Evolutionary conservation across 108 stramenopile species (phyloP).

Genomic region (Conticribra weissflogii): DNA sequence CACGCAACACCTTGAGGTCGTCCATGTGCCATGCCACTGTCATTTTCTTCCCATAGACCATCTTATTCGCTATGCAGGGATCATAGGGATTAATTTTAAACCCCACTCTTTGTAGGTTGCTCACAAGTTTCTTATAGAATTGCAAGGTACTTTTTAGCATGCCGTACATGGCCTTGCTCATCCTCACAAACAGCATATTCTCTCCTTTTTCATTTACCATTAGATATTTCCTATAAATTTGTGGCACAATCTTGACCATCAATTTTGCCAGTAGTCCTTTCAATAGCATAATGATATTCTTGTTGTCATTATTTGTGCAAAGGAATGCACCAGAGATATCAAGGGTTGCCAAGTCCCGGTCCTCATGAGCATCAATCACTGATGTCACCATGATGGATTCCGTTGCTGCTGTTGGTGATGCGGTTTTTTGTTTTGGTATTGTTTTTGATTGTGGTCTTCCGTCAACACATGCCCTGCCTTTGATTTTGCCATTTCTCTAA

Average conservation of each 20-base stretch:
- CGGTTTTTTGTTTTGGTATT: background rate
- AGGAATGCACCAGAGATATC: conserved; percentile 57
- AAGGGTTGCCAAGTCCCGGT: conserved; percentile 33
- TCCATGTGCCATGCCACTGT: conserved; percentile 9
- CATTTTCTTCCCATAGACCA: conserved; percentile 1
- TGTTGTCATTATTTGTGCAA: conserved; percentile 41
- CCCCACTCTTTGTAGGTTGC: background rate
- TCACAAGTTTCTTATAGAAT: background rate
- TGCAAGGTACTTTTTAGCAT: background rate
- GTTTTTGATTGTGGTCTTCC: background rate
- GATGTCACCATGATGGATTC: conserved; percentile 5
- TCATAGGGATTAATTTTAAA: conserved; percentile 6
- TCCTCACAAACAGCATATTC: conserved; percentile 7
- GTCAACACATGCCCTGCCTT: conserved; percentile 3
- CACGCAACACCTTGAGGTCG: background rate
- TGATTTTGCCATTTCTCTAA: conserved; percentile 7
- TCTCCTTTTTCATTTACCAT: background rate
- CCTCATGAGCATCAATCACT: conserved; percentile 13
- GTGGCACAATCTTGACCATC: background rate
- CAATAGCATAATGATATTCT: conserved; percentile 17
- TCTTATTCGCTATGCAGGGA: conserved; percentile 2
- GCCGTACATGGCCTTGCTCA: background rate
- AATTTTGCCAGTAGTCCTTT: background rate
- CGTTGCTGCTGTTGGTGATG: conserved; percentile 8
- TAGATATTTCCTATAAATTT: conserved; percentile 3